Percentiles rank a stretch among this genome's conserved stretches.
These are phyloP conservation scores for Omphalotus olearius DNA, from an alignment of 1,284 basidiomycete species.

Conservation along the genomic window DNA sequence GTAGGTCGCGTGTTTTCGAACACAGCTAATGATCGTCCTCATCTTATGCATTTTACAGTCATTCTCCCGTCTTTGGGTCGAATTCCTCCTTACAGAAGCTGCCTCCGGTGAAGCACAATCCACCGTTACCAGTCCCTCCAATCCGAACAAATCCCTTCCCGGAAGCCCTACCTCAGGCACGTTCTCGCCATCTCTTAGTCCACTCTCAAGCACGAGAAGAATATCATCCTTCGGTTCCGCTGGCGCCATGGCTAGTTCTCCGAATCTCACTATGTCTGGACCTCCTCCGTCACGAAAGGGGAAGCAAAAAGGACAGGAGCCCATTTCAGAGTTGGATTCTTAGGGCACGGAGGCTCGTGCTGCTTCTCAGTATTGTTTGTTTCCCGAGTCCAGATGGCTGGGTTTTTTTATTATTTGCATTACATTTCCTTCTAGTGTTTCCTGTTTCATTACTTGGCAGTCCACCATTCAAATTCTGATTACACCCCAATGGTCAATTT, in stretches of 20 bases:
- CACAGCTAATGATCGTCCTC: not conserved
- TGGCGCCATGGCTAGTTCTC: slow-evolving; percentile 46
- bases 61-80: slow-evolving; percentile 93
- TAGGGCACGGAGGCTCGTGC: not conserved
- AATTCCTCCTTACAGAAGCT: slow-evolving; percentile 91
- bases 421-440: too few relatives aligned
- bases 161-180: slow-evolving; percentile 40
- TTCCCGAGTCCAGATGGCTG: too few relatives aligned
- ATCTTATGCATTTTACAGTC: slow-evolving; percentile 49
- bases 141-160: slow-evolving; percentile 44
- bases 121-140: slow-evolving; percentile 26
- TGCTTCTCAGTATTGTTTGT: too few relatives aligned
- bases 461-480: too few relatives aligned
- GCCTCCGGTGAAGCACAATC: slow-evolving; percentile 49
- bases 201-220: slow-evolving; percentile 27
- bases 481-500: too few relatives aligned
- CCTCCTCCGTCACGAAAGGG: slow-evolving; percentile 45
- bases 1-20: slow-evolving; percentile 30
- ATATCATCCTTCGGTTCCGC: slow-evolving; percentile 45
- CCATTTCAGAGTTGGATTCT: not conserved
- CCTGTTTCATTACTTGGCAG: too few relatives aligned
- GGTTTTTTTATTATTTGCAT: too few relatives aligned
- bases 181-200: slow-evolving; percentile 26
- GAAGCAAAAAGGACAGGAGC: slow-evolving; percentile 37
- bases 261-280: slow-evolving; percentile 37